phyloP scores from a whole-genome alignment of 345 rosid genomes.

The Anacardium occidentale region DNA sequence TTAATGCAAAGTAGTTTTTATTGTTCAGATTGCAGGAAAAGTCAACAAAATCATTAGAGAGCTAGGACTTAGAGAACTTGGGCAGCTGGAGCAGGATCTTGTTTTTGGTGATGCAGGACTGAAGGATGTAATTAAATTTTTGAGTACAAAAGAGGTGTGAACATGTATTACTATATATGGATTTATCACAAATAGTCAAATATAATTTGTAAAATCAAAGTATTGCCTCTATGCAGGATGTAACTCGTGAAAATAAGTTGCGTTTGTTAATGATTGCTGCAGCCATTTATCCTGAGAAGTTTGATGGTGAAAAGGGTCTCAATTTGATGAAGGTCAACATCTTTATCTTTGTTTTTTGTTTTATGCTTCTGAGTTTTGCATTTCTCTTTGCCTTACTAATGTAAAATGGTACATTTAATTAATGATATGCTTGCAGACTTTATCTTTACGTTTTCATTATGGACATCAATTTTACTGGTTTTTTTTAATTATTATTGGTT shows the following conservation, averaged over 20 bases:
- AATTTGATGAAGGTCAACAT: constrained; percentile 84
- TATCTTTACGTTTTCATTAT: neutral
- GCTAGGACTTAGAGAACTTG: constrained; percentile 79
- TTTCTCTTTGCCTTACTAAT: constrained; percentile 6
- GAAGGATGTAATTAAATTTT: constrained; percentile 87
- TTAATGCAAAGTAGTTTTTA: constrained; percentile 29
- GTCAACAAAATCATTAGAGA: constrained; percentile 80
- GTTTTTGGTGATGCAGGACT: constrained; percentile 99
- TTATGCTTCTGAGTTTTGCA: neutral
- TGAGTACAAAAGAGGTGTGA: constrained; percentile 73
- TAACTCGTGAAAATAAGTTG: constrained; percentile 88
- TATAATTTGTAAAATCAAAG: constrained; percentile 9
- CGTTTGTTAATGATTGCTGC: constrained; percentile 94
- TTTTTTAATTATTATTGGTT: neutral
- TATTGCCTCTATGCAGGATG: constrained; percentile 62
- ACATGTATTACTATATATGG: constrained; percentile 10
- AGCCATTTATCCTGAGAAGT: constrained; percentile 89
- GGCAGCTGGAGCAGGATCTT: constrained; percentile 96
- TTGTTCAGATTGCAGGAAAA: constrained; percentile 89
- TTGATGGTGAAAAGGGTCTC: constrained; percentile 88
- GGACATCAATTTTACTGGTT: neutral
- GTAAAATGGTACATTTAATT: neutral
- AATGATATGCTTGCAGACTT: neutral
- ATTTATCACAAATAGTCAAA: constrained; percentile 5
- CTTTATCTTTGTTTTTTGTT: neutral